These are phyloP conservation scores for Sporisorium sorghi DNA, from an alignment of 1,284 basidiomycete species.

Conservation along the genomic window DNA sequence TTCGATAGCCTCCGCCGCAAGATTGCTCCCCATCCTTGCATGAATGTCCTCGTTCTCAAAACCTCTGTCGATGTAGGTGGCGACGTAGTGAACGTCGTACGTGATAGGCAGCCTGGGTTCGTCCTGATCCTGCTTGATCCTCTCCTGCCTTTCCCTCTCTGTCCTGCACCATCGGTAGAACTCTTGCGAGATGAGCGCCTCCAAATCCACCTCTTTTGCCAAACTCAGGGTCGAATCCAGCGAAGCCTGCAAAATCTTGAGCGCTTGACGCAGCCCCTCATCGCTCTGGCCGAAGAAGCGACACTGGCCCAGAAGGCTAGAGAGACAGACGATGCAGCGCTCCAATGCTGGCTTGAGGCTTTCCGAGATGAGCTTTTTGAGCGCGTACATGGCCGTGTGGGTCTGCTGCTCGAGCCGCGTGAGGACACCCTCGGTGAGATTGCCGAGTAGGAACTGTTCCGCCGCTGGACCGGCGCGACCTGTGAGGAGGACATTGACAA, in stretches of 20 bases:
- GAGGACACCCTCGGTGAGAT: slow-evolving; percentile 56
- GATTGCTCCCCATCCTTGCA: slow-evolving; percentile 4
- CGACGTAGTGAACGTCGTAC: slow-evolving; percentile 43
- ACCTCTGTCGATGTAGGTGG: slow-evolving; percentile 40
- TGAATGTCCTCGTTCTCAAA: slow-evolving; percentile 31
- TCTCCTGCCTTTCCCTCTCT: slow-evolving; percentile 52
- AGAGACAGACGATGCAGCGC: slow-evolving; percentile 25
- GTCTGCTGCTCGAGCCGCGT: slow-evolving; percentile 37
- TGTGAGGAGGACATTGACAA: slow-evolving; percentile 53
- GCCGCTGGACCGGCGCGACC: slow-evolving; percentile 50
- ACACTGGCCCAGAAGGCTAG: slow-evolving; percentile 15
- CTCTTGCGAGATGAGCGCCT: slow-evolving; percentile 42
- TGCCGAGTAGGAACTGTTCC: slow-evolving; percentile 56
- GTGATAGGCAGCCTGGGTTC: slow-evolving; percentile 46
- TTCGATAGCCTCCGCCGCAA: slow-evolving; percentile 9
- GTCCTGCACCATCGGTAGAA: slow-evolving; percentile 47
- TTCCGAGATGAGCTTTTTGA: slow-evolving; percentile 26
- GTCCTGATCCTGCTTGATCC: slow-evolving; percentile 52
- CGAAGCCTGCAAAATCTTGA: slow-evolving; percentile 17
- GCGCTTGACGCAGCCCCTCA: neutral
- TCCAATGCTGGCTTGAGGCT: slow-evolving; percentile 38
- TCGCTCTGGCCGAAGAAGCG: slow-evolving; percentile 21
- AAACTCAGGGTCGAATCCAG: slow-evolving; percentile 23
- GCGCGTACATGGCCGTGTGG: slow-evolving; percentile 26
- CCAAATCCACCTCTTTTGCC: slow-evolving; percentile 34